phyloP scores from a whole-genome alignment of 108 stramenopile species.

The Pseudonitzschia delicatissima region DNA sequence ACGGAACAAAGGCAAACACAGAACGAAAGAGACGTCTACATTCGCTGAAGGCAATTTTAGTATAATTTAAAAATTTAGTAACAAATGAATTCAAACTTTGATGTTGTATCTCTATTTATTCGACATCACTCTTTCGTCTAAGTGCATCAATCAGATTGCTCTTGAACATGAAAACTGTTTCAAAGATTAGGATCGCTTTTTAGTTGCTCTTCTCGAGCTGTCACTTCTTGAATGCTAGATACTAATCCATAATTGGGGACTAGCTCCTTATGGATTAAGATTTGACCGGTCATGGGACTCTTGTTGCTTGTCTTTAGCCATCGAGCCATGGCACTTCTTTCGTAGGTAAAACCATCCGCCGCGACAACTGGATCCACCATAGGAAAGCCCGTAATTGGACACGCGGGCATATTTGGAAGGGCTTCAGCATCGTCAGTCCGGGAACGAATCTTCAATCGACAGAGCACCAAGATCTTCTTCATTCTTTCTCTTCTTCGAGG shows the following conservation, averaged over 20 bases:
- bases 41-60: background rate
- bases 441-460: background rate
- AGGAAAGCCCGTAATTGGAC: conserved; percentile 88
- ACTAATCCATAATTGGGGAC: conserved; percentile 83
- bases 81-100: no score
- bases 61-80: no score
- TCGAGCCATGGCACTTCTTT: conserved; percentile 79
- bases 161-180: no score
- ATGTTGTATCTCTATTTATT: no score
- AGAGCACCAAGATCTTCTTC: conserved; percentile 1
- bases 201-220: conserved; percentile 1
- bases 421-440: conserved; percentile 13
- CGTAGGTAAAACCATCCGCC: conserved; percentile 83
- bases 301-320: conserved; percentile 83
- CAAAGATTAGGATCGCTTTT: no score
- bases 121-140: no score
- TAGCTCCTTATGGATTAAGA: conserved; percentile 65
- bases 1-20: background rate
- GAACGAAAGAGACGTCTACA: background rate
- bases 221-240: conserved; percentile 54
- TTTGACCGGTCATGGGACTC: conserved; percentile 76
- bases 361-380: conserved; percentile 93
- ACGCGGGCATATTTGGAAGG: conserved; percentile 80
- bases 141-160: no score
- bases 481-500: conserved; percentile 14